phyloP scores from a whole-genome alignment of 805 yeast species.

The Isabelozyma gotoi region DNA sequence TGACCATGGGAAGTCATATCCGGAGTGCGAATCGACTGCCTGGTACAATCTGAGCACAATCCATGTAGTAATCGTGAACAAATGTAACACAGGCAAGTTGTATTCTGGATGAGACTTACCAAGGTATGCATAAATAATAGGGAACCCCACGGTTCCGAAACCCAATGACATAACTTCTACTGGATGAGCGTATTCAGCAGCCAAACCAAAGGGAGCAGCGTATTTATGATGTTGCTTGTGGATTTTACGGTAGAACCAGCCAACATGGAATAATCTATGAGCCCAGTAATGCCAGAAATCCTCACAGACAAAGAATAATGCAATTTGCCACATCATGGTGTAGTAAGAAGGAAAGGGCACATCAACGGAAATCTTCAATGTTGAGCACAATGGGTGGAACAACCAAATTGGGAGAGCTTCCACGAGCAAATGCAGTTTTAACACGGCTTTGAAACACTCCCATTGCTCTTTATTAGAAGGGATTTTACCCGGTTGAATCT shows the following conservation, averaged over 20 bases:
- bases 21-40: slow-evolving; percentile 97
- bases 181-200: slow-evolving; percentile 98
- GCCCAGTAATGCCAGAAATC: slow-evolving; percentile 98
- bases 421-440: slow-evolving; percentile 83
- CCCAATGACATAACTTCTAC: slow-evolving; percentile 89
- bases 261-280: slow-evolving; percentile 87
- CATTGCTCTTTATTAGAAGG: slow-evolving; percentile 85
- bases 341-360: slow-evolving; percentile 82
- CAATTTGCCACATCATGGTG: slow-evolving; percentile 64
- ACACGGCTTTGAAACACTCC: slow-evolving; percentile 85
- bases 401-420: slow-evolving; percentile 97
- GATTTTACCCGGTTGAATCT: slow-evolving; percentile 83
- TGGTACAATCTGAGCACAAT: slow-evolving; percentile 85
- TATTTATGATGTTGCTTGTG: slow-evolving; percentile 98
- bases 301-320: slow-evolving; percentile 78
- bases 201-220: slow-evolving; percentile 95
- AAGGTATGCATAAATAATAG: slow-evolving; percentile 76
- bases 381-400: slow-evolving; percentile 88
- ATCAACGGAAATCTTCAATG: slow-evolving; percentile 69
- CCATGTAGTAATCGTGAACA: slow-evolving; percentile 90
- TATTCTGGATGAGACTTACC: slow-evolving; percentile 47
- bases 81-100: slow-evolving; percentile 53
- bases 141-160: slow-evolving; percentile 94
- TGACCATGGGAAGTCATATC: slow-evolving; percentile 97
- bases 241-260: slow-evolving; percentile 84